phyloP scores from a whole-genome alignment of 257 asterid species.

The Fraxinus pennsylvanica region DNA sequence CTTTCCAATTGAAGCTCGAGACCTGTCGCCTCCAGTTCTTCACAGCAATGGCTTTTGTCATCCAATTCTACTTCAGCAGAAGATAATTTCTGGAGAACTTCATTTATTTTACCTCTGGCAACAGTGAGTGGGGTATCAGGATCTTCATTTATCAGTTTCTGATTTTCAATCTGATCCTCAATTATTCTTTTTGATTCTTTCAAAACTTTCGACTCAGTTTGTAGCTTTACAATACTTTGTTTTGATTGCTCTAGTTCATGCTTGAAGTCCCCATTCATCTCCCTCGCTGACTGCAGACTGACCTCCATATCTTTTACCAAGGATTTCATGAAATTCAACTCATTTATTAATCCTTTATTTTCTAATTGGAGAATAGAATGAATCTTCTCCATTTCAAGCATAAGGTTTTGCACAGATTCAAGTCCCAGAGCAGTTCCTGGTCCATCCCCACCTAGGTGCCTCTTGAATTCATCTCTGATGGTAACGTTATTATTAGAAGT shows the following conservation, averaged over 20 bases:
- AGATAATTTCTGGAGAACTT: constrained; percentile 52
- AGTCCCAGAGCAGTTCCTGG: constrained; percentile 48
- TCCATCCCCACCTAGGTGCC: constrained; percentile 51
- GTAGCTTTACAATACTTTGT: constrained; percentile 28
- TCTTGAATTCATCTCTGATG: constrained; percentile 44
- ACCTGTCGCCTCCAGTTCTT: constrained; percentile 71
- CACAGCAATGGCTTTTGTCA: constrained; percentile 56
- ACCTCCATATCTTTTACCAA: constrained; percentile 32
- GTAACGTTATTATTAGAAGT: constrained; percentile 17
- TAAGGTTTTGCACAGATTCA: constrained; percentile 51
- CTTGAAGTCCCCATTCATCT: constrained; percentile 32
- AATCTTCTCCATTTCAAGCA: constrained; percentile 58
- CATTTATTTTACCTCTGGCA: constrained; percentile 46
- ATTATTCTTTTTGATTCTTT: constrained; percentile 48
- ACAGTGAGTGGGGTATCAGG: constrained; percentile 66
- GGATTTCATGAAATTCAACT: constrained; percentile 37
- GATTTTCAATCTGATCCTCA: constrained; percentile 65
- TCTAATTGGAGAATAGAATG: constrained; percentile 43
- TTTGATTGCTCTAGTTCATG: constrained; percentile 38
- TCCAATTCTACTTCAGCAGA: constrained; percentile 72
- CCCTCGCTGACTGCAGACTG: constrained; percentile 28
- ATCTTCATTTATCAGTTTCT: constrained; percentile 65
- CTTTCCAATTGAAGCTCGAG: constrained; percentile 88
- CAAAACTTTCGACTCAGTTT: constrained; percentile 39
- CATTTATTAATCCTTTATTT: constrained; percentile 46